phyloP scores from a whole-genome alignment of 1,284 basidiomycete species.

The Termitomyces sp. region DNA sequence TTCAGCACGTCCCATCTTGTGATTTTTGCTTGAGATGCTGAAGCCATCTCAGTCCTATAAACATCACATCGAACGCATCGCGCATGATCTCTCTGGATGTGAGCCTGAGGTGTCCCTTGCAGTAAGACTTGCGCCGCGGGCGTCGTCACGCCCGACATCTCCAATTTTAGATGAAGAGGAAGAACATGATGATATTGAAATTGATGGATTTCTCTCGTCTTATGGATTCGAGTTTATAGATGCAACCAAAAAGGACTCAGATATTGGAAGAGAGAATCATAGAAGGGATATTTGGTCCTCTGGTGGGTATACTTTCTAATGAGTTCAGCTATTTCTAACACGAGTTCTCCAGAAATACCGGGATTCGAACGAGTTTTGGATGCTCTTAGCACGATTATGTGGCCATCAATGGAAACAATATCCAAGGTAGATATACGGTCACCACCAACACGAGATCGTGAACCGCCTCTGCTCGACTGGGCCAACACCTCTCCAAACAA shows the following conservation, averaged over 20 bases:
- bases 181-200: conserved; percentile 40
- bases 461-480: conserved; percentile 23
- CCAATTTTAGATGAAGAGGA: conserved; percentile 16
- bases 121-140: conserved; percentile 39
- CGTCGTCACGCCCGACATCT: conserved; percentile 1
- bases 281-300: conserved; percentile 19
- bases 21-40: conserved; percentile 12
- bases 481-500: conserved; percentile 21
- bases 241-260: conserved; percentile 17
- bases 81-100: conserved; percentile 38
- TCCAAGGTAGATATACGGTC: conserved; percentile 19
- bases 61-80: conserved; percentile 49
- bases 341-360: conserved; percentile 39
- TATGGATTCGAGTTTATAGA: conserved; percentile 70
- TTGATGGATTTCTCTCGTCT: conserved; percentile 60
- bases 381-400: conserved; percentile 79
- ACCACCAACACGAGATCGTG: conserved; percentile 6
- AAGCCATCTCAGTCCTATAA: conserved; percentile 28
- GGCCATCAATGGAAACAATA: conserved; percentile 63
- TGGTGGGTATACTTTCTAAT: conserved; percentile 18
- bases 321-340: conserved; percentile 1
- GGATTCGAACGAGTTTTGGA: conserved; percentile 66
- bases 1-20: conserved; percentile 10
- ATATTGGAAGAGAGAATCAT: neutral
- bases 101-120: conserved; percentile 70